These are phyloP conservation scores for Phytophthora agathidicida DNA, from an alignment of 352 stramenopile genomes.

Conservation along the genomic window DNA sequence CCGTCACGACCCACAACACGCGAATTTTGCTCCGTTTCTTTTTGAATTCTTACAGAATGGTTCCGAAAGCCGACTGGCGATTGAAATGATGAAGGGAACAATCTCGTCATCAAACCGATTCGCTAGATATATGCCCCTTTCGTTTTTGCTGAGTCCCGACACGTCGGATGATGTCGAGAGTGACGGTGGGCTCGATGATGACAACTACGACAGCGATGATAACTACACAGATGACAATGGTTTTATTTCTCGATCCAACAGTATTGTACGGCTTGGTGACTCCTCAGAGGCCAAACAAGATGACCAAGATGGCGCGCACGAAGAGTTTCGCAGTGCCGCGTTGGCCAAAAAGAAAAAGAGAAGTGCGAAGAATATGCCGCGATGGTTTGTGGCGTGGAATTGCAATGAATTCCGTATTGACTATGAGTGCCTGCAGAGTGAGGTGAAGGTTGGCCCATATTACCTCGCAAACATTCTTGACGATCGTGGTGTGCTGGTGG, in stretches of 20 bases:
- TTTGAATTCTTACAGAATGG: slow-evolving; percentile 80
- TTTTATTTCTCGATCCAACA: slow-evolving; percentile 45
- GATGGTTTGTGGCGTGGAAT: slow-evolving; percentile 89
- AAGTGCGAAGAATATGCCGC: slow-evolving; percentile 66
- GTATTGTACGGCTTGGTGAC: slow-evolving; percentile 35
- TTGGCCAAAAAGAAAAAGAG: slow-evolving; percentile 76
- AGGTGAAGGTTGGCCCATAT: slow-evolving; percentile 86
- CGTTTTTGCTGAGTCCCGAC: slow-evolving; percentile 78
- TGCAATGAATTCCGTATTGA: slow-evolving; percentile 87
- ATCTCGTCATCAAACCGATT: slow-evolving; percentile 86
- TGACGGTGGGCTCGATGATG: slow-evolving; percentile 61
- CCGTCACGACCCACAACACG: slow-evolving; percentile 41
- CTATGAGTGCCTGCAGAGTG: slow-evolving; percentile 70
- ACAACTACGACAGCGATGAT: slow-evolving; percentile 75
- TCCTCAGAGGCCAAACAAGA: slow-evolving; percentile 37
- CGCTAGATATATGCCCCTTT: slow-evolving; percentile 77
- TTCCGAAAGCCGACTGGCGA: slow-evolving; percentile 61
- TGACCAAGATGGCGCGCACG: slow-evolving; percentile 39
- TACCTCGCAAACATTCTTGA: slow-evolving; percentile 85
- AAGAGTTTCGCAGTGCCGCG: slow-evolving; percentile 32
- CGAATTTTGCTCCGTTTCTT: slow-evolving; percentile 66
- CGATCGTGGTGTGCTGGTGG: slow-evolving; percentile 76
- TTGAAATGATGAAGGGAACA: slow-evolving; percentile 77
- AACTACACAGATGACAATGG: slow-evolving; percentile 77
- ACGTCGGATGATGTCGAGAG: slow-evolving; percentile 72